Evolutionary conservation across 306 rosid species (phyloP), one percentile per base, ranked within the genome.

Genomic region (Cercis canadensis): DNA sequence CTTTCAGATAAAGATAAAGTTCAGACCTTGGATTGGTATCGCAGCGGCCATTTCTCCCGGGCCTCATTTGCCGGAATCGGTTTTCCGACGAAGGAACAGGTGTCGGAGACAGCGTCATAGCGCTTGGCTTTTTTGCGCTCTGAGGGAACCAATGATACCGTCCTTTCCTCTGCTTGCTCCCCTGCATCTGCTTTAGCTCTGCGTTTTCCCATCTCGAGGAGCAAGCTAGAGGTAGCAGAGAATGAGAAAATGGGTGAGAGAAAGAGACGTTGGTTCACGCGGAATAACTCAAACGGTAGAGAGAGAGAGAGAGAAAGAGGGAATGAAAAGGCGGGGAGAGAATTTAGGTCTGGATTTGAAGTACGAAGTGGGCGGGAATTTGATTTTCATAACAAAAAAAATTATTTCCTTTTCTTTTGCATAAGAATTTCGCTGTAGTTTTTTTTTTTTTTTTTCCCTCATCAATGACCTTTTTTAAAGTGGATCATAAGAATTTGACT

Each of bases 21-120:
- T 0, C 2, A 33, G 17, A 74, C 80, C 73, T 57, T 54, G 4
- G 33, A 14, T 1, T 57, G 4, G 24, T 82, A 82, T 0, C 87
- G 81, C 3, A 21, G 18, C 0, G 87, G 87, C 87, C 87, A 82
- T 13, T 66, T 60, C 0, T 15, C 8, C 1, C 13, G 52, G 14
- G 87, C 83, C 14, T 78, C 81, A 2, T 7, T 0, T 2, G 37
- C 8, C 0, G 78, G 57, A 47, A 82, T 66, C 1, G 83, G 81
- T 1, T 75, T 56, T 12, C 87, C 87, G 40, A 75, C 52, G 24
- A 82, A 82, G 36, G n/a, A 8, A 0, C 3, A 62, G 1, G 29
- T 24, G 1, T 13, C 83, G 3, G 67, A 1, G 3, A 59, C 10
- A 8, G n/a, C 14, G 0, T 39, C 0, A 2, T 47, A 9, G 2